Evolutionary conservation across 2,329 filamentous ascomycete genomes (phyloP).

Genomic region (Clonostachys rosea): DNA sequence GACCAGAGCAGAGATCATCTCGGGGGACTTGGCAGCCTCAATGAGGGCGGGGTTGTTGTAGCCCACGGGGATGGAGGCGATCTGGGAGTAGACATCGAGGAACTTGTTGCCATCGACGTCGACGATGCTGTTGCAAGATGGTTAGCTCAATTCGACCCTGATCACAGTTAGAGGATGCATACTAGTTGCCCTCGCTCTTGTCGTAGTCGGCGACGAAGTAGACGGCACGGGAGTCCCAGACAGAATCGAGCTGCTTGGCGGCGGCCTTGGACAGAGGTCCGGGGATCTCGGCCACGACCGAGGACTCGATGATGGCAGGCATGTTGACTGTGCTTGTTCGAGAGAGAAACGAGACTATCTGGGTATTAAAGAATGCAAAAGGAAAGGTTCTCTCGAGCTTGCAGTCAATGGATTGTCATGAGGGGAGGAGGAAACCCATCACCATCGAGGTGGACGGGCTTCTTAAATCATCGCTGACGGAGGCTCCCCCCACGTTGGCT

Average conservation of each 20-base stretch:
- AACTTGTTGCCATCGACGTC: slow-evolving; percentile 45
- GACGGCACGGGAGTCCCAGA: slow-evolving; percentile 47
- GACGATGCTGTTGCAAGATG: slow-evolving; percentile 33
- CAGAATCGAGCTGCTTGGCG: slow-evolving; percentile 34
- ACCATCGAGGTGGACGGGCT: too few species aligned
- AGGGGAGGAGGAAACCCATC: too few species aligned
- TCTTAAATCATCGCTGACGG: too few species aligned
- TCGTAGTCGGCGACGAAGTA: slow-evolving; percentile 49
- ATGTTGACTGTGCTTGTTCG: slow-evolving; percentile 10
- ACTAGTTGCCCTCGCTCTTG: slow-evolving; percentile 47
- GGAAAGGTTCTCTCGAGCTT: too few species aligned
- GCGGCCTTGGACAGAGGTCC: slow-evolving; percentile 31
- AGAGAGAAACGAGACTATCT: too few species aligned
- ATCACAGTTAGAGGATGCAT: not conserved
- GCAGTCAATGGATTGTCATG: too few species aligned
- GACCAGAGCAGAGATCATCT: slow-evolving; percentile 70
- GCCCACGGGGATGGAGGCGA: slow-evolving; percentile 78
- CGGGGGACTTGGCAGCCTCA: slow-evolving; percentile 59
- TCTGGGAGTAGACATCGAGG: slow-evolving; percentile 66
- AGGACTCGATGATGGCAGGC: slow-evolving; percentile 23
- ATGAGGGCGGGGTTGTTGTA: slow-evolving; percentile 74
- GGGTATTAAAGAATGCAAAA: too few species aligned
- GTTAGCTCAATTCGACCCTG: not conserved
- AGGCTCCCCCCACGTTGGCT: too few species aligned
- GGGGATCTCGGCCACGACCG: slow-evolving; percentile 29